Evolutionary conservation across 306 rosid genomes (phyloP).

Genomic region (Prunus salicina): DNA sequence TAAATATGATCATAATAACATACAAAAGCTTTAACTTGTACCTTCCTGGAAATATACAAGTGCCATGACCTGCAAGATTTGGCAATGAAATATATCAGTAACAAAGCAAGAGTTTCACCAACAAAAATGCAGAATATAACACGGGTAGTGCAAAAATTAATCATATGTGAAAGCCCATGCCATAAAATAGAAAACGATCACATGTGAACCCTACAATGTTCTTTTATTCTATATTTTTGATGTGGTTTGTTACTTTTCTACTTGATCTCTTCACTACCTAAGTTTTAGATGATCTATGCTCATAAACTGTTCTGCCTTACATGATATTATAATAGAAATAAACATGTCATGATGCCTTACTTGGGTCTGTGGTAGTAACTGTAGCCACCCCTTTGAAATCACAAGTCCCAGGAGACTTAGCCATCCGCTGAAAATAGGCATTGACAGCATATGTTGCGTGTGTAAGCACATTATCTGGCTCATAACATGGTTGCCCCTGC

Average conservation of each 20-base stretch:
- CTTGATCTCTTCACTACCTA: not conserved
- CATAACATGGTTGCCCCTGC: conserved; percentile 80
- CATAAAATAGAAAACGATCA: not conserved
- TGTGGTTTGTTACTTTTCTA: not conserved
- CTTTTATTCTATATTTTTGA: too few species aligned
- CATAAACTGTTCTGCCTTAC: not conserved
- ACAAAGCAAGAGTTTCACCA: not conserved
- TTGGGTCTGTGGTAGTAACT: conserved; percentile 80
- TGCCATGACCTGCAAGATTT: conserved; percentile 63
- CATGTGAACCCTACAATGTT: too few species aligned
- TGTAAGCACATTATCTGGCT: conserved; percentile 69
- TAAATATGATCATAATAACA: not conserved
- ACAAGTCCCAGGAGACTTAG: conserved; percentile 75
- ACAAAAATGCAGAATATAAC: not conserved
- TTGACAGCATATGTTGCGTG: conserved; percentile 87
- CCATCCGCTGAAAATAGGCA: conserved; percentile 83
- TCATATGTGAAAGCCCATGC: not conserved
- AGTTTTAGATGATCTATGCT: not conserved
- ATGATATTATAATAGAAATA: not conserved
- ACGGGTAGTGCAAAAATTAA: not conserved
- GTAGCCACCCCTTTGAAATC: conserved; percentile 93
- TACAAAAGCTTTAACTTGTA: conserved; percentile 19
- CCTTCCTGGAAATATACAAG: conserved; percentile 86
- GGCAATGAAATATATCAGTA: conserved; percentile 22
- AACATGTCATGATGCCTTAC: conserved; percentile 42